These are phyloP conservation scores for Trametopsis cervina DNA, from an alignment of 768 basidiomycete species.

Conservation along the genomic window DNA sequence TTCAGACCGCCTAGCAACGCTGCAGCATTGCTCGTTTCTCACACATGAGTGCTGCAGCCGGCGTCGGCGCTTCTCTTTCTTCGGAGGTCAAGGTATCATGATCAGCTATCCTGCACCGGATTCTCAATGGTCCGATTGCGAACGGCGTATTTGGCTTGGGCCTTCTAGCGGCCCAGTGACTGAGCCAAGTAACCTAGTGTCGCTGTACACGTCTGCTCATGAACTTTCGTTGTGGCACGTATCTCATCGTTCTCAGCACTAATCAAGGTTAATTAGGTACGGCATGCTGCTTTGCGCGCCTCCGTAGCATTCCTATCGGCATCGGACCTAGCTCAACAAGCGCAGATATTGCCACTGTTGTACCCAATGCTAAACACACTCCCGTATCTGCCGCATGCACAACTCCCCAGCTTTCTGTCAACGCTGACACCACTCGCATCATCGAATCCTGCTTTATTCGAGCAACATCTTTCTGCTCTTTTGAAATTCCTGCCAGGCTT, in stretches of 20 bases:
- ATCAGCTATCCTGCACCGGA: neutral
- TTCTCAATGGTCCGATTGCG: too few species aligned
- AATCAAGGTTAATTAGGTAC: slow-evolving; percentile 39
- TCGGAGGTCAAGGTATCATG: neutral
- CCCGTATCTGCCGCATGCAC: slow-evolving; percentile 43
- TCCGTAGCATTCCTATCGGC: slow-evolving; percentile 62
- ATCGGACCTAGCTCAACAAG: slow-evolving; percentile 52
- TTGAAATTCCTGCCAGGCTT: slow-evolving; percentile 65
- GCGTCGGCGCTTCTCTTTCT: neutral
- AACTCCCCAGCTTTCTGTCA: slow-evolving; percentile 59
- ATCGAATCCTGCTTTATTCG: slow-evolving; percentile 65
- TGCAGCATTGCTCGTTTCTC: neutral
- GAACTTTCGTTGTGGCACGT: too few species aligned
- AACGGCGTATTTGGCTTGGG: too few species aligned
- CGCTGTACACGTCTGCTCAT: too few species aligned
- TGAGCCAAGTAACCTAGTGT: too few species aligned
- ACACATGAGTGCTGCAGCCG: neutral
- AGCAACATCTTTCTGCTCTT: slow-evolving; percentile 60
- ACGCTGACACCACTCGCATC: slow-evolving; percentile 66
- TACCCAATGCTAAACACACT: slow-evolving; percentile 73
- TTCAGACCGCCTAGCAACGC: neutral
- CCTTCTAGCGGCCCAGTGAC: too few species aligned
- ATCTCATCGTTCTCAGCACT: too few species aligned
- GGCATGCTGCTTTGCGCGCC: slow-evolving; percentile 65
- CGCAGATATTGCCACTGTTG: slow-evolving; percentile 53